These are phyloP conservation scores for Chara braunii DNA, from an alignment of 139 green algal genomes.

Conservation along the genomic window DNA sequence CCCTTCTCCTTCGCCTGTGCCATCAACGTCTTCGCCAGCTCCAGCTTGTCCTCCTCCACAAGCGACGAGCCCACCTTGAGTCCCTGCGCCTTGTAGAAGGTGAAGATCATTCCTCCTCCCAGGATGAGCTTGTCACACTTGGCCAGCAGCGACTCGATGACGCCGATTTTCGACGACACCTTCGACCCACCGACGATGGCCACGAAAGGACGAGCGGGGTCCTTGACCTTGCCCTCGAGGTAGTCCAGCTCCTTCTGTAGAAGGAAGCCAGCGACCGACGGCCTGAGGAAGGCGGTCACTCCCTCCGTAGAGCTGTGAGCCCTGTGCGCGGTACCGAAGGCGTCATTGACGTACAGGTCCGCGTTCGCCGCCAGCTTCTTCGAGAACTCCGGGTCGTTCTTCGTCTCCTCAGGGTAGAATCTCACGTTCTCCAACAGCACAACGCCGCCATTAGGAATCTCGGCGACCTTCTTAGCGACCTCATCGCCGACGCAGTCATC, in stretches of 20 bases:
- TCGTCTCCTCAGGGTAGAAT: slow-evolving; percentile 81
- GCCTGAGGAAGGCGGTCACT: slow-evolving; percentile 70
- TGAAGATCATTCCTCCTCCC: slow-evolving; percentile 82
- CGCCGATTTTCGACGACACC: slow-evolving; percentile 98
- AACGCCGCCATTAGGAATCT: slow-evolving; percentile 69
- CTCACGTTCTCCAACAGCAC: slow-evolving; percentile 48
- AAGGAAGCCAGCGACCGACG: slow-evolving; percentile 74
- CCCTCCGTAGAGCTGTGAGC: slow-evolving; percentile 96
- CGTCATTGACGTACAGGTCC: slow-evolving; percentile 97
- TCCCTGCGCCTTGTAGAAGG: slow-evolving; percentile 93
- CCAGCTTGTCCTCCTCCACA: slow-evolving; percentile 98
- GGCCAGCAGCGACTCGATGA: slow-evolving; percentile 90
- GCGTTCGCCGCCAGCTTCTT: slow-evolving; percentile 89
- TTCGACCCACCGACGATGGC: slow-evolving; percentile 97
- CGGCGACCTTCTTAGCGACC: slow-evolving; percentile 63
- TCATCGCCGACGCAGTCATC: slow-evolving; percentile 90
- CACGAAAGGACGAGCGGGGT: slow-evolving; percentile 86
- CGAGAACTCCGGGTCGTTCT: slow-evolving; percentile 88
- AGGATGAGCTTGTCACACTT: slow-evolving; percentile 89
- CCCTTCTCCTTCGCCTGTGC: slow-evolving; percentile 66
- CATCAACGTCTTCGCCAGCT: slow-evolving; percentile 85
- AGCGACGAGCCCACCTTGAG: slow-evolving; percentile 77
- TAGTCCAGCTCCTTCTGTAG: slow-evolving; percentile 96
- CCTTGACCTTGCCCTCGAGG: slow-evolving; percentile 81
- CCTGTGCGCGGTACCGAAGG: slow-evolving; percentile 96